Percentiles rank a stretch among this genome's conserved stretches.
These are phyloP conservation scores for Candida parachauliodes DNA, from an alignment of 805 yeast genomes.

Conservation along the genomic window DNA sequence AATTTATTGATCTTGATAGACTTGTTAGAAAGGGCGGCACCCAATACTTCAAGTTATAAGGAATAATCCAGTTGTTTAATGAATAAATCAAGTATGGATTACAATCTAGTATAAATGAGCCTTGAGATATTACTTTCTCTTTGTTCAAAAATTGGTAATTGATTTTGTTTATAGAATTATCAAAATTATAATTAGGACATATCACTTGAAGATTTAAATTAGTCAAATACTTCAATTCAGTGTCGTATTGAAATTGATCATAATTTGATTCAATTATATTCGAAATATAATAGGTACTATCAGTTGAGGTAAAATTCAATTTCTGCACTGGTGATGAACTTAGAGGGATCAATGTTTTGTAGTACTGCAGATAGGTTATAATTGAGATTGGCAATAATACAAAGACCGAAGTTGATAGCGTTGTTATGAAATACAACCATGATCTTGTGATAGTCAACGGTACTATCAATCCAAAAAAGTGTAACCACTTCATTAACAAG, in stretches of 20 bases:
- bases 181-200: constrained; percentile 6
- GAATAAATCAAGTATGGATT: constrained; percentile 27
- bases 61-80: constrained; percentile 28
- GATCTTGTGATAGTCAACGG: constrained; percentile 20
- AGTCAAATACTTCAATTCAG: constrained; percentile 3
- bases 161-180: constrained; percentile 5
- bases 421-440: constrained; percentile 21
- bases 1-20: background rate
- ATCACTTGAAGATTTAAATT: constrained; percentile 7
- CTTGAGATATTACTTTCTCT: constrained; percentile 2
- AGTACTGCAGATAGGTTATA: constrained; percentile 33
- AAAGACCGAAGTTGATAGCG: constrained; percentile 18
- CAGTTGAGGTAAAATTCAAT: constrained; percentile 8
- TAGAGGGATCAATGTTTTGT: constrained; percentile 29
- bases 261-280: constrained; percentile 1
- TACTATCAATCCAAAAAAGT: constrained; percentile 10
- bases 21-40: constrained; percentile 29
- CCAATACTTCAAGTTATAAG: constrained; percentile 36
- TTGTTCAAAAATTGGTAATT: constrained; percentile 6
- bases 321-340: constrained; percentile 10
- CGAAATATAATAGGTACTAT: background rate
- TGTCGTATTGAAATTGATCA: constrained; percentile 9
- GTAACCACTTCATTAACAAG: constrained; percentile 2
- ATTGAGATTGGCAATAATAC: constrained; percentile 34
- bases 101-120: constrained; percentile 23